These are phyloP conservation scores for Schwanniomyces yamadae DNA, from an alignment of 805 yeast genomes.

Conservation along the genomic window DNA sequence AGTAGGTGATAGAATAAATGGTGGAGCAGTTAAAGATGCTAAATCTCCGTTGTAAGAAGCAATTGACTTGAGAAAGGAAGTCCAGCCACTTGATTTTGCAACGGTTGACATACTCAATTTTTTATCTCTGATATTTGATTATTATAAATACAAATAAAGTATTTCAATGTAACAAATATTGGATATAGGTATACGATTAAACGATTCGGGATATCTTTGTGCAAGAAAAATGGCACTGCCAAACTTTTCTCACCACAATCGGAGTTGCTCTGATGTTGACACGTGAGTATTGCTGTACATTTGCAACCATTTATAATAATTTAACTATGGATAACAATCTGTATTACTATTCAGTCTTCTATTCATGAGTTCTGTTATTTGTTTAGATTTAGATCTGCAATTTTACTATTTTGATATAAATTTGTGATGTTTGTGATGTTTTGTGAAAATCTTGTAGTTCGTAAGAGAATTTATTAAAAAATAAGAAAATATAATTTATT, in stretches of 20 bases:
- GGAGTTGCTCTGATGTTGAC: conserved; percentile 2
- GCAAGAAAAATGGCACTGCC: conserved; percentile 3
- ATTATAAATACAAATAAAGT: background rate
- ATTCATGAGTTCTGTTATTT: no score
- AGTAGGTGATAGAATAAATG: conserved; percentile 88
- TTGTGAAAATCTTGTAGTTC: no score
- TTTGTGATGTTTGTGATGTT: no score
- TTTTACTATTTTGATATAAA: no score
- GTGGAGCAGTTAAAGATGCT: conserved; percentile 94
- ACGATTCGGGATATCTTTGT: no score
- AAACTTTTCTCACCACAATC: conserved; percentile 3
- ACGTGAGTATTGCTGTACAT: conserved; percentile 1
- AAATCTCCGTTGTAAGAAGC: conserved; percentile 93
- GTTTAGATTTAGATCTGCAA: no score
- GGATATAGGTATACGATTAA: no score
- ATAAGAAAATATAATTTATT: no score
- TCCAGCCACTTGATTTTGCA: conserved; percentile 62
- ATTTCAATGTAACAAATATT: no score
- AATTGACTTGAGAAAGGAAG: conserved; percentile 83
- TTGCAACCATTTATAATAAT: conserved; percentile 5
- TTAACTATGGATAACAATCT: no score
- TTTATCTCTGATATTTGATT: conserved; percentile 1
- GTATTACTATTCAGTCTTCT: no score
- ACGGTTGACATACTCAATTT: conserved; percentile 17
- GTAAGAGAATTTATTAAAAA: no score